Evolutionary conservation across 1,139 yeast species (phyloP), one percentile per base, ranked within the genome.

Genomic region (Debaryomyces sp.): DNA sequence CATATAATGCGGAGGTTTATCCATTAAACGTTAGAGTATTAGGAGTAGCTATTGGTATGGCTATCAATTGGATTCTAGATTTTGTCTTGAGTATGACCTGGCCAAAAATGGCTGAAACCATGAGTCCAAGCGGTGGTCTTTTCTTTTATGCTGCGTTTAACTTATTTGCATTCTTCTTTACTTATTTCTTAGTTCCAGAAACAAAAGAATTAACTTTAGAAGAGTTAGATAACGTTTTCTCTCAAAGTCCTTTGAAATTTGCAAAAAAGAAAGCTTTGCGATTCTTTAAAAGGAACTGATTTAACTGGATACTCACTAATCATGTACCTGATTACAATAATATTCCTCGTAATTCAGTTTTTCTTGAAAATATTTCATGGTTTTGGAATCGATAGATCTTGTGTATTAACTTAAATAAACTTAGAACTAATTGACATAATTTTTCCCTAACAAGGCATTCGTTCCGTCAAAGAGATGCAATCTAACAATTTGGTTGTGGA

Each of bases 71-170:
- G 95, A 87, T 87, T 63, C 88, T 89, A 76, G 87, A 88, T 65
- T 88, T 89, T 56, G 73, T 89, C 43, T 77, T 90, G 52, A 88
- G 96, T 12, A 78, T 89, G 54, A 86, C 96, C 2, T 89, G 95
- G 94, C 96, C 96, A 37, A 73, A 89, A 37, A 69, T 89, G 62
- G 68, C 79, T 52, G 77, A 70, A 44, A 84, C 88, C 0, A 84
- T 89, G 69, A 82, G 80, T 45, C 79, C 90, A 4, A 88, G 85
- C 54, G 96, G 96, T 64, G 96, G 96, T 2, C 89, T 89, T 65
- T 91, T 94, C n/a, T 89, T 84, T 78, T 89, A 89, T 60, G 96
- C 96, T 1, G 96, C 87, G 12, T 87, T 96, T 94, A 89, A 89
- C 63, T 61, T 87, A 47, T 73, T 87, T 47, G 95, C 94, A 0